phyloP scores from a whole-genome alignment of 2,329 filamentous ascomycete genomes.

The Sodiomyces alkalinus region DNA sequence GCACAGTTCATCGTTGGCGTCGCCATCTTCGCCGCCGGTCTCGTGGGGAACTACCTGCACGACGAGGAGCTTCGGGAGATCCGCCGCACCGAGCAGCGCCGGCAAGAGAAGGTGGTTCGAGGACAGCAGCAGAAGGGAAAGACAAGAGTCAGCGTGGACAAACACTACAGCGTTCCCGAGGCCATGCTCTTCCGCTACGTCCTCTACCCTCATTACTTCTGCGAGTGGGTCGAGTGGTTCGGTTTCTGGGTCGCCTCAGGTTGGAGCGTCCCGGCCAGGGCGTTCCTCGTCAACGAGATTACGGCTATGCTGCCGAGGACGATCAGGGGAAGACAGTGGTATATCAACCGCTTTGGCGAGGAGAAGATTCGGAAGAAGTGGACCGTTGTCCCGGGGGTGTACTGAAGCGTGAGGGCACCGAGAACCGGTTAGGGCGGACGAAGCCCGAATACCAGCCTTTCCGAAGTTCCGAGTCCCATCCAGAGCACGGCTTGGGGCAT shows the following conservation, averaged over 20 bases:
- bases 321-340: slow-evolving; percentile 70
- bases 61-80: slow-evolving; percentile 86
- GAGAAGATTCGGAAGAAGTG: slow-evolving; percentile 62
- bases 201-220: slow-evolving; percentile 87
- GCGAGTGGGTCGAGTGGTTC: slow-evolving; percentile 91
- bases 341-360: slow-evolving; percentile 72
- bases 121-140: slow-evolving; percentile 21
- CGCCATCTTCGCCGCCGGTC: slow-evolving; percentile 58
- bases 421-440: too few relatives aligned
- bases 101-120: slow-evolving; percentile 31
- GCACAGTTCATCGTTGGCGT: slow-evolving; percentile 47
- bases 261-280: slow-evolving; percentile 59
- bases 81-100: slow-evolving; percentile 49
- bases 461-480: too few relatives aligned
- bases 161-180: slow-evolving; percentile 76
- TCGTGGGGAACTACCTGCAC: slow-evolving; percentile 72
- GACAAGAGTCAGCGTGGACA: slow-evolving; percentile 35
- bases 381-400: slow-evolving; percentile 49
- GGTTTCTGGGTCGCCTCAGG: slow-evolving; percentile 72
- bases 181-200: slow-evolving; percentile 71
- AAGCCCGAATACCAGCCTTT: too few relatives aligned
- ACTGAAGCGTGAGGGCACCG: too few relatives aligned
- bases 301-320: slow-evolving; percentile 83
- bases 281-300: slow-evolving; percentile 77
- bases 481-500: too few relatives aligned